Conservation (phyloP, 805 yeast genomes). For the Dipodascus albidus region DNA sequence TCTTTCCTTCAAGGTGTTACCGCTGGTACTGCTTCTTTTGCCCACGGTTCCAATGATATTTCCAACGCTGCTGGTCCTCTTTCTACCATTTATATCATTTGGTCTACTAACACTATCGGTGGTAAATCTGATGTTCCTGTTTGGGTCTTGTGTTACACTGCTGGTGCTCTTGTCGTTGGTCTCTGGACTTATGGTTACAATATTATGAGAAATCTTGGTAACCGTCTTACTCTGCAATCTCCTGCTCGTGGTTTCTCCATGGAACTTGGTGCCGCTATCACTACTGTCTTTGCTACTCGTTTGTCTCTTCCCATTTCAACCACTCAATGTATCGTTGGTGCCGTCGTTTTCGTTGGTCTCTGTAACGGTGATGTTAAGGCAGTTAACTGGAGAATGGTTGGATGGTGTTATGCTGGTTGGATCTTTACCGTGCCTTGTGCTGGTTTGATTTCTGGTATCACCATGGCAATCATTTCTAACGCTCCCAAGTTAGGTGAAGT, state of each 20-base stretch:
- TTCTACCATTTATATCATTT: conserved; percentile 49
- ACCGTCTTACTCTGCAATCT: conserved; percentile 61
- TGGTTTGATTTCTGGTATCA: conserved; percentile 56
- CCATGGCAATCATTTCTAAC: conserved; percentile 51
- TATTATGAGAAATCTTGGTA: conserved; percentile 61
- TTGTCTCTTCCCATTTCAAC: conserved; percentile 64
- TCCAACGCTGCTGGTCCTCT: conserved; percentile 71
- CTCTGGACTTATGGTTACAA: conserved; percentile 62
- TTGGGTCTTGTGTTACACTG: conserved; percentile 63
- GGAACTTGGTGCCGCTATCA: conserved; percentile 69
- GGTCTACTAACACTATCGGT: conserved; percentile 39
- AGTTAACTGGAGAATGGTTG: conserved; percentile 69
- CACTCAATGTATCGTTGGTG: conserved; percentile 71
- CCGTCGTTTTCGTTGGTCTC: conserved; percentile 63
- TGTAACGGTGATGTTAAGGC: conserved; percentile 53
- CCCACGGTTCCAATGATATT: conserved; percentile 75
- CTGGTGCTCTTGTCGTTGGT: conserved; percentile 55
- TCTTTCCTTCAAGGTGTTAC: conserved; percentile 61
- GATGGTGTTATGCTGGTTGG: conserved; percentile 67
- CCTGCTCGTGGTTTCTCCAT: conserved; percentile 70
- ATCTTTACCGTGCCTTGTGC: conserved; percentile 61
- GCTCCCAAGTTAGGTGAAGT: conserved; percentile 41
- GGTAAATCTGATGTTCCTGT: conserved; percentile 49
- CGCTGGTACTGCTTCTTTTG: conserved; percentile 71
- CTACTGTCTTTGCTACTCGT: conserved; percentile 66